These are phyloP conservation scores for Podospora australis DNA, from an alignment of 495 filamentous ascomycete genomes.

Conservation along the genomic window DNA sequence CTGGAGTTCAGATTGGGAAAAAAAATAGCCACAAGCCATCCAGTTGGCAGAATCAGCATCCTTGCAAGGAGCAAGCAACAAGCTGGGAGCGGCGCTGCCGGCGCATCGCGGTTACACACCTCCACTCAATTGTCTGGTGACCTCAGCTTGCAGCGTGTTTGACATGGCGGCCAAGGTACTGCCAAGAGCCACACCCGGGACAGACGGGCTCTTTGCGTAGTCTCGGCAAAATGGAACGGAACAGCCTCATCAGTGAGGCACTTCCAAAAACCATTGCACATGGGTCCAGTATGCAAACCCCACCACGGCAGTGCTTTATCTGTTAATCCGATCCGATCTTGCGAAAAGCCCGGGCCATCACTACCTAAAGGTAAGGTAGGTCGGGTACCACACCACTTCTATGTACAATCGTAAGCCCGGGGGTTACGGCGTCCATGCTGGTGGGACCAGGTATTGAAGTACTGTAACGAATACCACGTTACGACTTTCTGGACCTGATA, in stretches of 20 bases:
- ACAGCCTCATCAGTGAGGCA: no score
- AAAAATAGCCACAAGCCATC: slow-evolving; percentile 12
- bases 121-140: slow-evolving; percentile 16
- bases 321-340: no score
- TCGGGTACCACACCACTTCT: no score
- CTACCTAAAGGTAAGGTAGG: no score
- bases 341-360: no score
- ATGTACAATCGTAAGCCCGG: no score
- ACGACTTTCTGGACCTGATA: background rate
- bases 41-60: slow-evolving; percentile 10
- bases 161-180: slow-evolving; percentile 14
- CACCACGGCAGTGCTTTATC: no score
- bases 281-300: no score
- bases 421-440: no score
- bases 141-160: slow-evolving; percentile 22
- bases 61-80: slow-evolving; percentile 4
- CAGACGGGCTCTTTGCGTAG: background rate
- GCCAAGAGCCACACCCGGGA: slow-evolving; percentile 5
- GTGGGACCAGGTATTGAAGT: no score
- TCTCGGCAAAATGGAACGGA: slow-evolving; percentile 17
- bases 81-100: slow-evolving; percentile 15
- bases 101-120: slow-evolving; percentile 1
- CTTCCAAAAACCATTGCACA: no score
- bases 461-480: no score
- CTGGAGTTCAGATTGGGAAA: slow-evolving; percentile 5